Conservation (phyloP, 2,329 filamentous ascomycete genomes). For the Xylariaceae sp. region DNA sequence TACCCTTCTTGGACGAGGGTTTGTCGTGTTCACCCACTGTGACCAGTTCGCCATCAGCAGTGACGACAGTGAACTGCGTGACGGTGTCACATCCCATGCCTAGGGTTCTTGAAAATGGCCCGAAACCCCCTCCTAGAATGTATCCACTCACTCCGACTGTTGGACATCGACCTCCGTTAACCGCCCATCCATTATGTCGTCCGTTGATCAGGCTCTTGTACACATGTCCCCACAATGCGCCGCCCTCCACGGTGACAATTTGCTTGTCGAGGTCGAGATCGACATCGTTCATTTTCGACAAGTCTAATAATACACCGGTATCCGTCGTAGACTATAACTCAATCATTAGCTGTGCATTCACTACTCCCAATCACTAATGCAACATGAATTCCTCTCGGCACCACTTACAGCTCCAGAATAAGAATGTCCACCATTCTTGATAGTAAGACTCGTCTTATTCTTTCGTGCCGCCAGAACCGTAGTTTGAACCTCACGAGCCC, state of each 20-base stretch:
- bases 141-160: slow-evolving; percentile 40
- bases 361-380: too few relatives aligned
- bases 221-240: slow-evolving; percentile 32
- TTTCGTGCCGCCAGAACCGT: slow-evolving; percentile 15
- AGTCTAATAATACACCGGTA: slow-evolving; percentile 30
- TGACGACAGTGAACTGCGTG: slow-evolving; percentile 34
- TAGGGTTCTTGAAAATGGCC: slow-evolving; percentile 33
- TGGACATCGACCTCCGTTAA: slow-evolving; percentile 33
- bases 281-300: slow-evolving; percentile 30
- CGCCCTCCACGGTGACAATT: slow-evolving; percentile 26
- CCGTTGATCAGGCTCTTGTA: slow-evolving; percentile 31
- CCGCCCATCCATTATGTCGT: slow-evolving; percentile 17
- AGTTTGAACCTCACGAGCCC: slow-evolving; percentile 13
- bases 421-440: slow-evolving; percentile 33
- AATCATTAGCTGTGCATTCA: too few relatives aligned
- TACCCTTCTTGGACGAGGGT: slow-evolving; percentile 19
- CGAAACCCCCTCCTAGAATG: slow-evolving; percentile 37
- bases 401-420: slow-evolving; percentile 22
- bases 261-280: slow-evolving; percentile 17
- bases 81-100: slow-evolving; percentile 38
- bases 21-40: slow-evolving; percentile 20
- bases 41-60: slow-evolving; percentile 23
- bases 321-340: slow-evolving; percentile 25
- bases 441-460: slow-evolving; percentile 19
- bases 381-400: too few relatives aligned